These are phyloP conservation scores for Ascochyta koolunga DNA, from an alignment of 2,329 filamentous ascomycete genomes.

Conservation along the genomic window DNA sequence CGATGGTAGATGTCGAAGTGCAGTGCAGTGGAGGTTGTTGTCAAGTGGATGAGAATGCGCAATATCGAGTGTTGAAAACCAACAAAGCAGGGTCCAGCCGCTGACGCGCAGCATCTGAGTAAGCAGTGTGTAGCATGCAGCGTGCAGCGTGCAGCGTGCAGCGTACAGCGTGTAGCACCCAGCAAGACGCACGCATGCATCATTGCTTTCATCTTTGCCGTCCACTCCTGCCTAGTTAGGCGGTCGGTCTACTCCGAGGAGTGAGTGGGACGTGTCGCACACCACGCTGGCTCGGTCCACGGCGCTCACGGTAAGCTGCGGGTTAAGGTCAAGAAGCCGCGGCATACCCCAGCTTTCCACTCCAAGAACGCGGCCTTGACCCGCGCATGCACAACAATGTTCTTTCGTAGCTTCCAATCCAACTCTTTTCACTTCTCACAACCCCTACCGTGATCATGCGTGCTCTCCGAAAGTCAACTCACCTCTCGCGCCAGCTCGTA, in stretches of 20 bases:
- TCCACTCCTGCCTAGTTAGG: background rate
- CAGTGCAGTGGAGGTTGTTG: conserved; percentile 3
- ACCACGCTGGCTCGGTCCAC: conserved; percentile 24
- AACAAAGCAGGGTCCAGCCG: conserved; percentile 9
- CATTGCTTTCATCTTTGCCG: background rate
- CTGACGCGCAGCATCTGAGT: too few relatives aligned
- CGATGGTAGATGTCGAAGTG: background rate
- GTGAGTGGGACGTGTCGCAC: conserved; percentile 14
- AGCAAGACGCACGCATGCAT: background rate
- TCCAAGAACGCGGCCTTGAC: conserved; percentile 12
- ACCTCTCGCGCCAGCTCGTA: conserved; percentile 45
- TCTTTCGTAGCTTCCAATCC: conserved; percentile 24
- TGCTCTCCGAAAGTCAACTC: conserved; percentile 41
- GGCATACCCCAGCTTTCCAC: conserved; percentile 26
- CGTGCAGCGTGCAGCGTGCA: too few relatives aligned
- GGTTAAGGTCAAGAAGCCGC: conserved; percentile 32
- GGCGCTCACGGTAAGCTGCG: conserved; percentile 32
- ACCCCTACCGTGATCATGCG: conserved; percentile 38
- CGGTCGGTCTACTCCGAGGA: conserved; percentile 4
- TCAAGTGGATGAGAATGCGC: background rate
- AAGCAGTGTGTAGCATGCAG: background rate
- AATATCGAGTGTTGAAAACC: conserved; percentile 5
- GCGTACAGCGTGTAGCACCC: too few relatives aligned
- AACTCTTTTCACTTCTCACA: conserved; percentile 16
- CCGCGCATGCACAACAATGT: conserved; percentile 21